Base-by-base conservation (phyloP, 2,329 filamentous ascomycete genomes). In the Aspergillus hiratsukae region DNA sequence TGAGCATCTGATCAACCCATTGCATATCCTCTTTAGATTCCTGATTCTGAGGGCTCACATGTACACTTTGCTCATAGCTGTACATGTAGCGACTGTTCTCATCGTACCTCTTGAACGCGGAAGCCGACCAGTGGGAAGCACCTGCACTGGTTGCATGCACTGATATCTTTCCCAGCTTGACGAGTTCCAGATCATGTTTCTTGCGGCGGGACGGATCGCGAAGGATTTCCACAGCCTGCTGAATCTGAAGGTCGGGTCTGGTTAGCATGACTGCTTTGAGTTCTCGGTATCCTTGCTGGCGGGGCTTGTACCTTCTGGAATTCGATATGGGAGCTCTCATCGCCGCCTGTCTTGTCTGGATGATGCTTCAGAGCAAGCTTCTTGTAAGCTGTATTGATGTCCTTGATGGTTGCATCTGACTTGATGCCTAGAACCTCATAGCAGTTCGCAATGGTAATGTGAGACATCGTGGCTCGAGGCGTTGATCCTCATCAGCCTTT, bases 361-460 rank as follows among this genome's bases (percentile, higher is more conserved):
- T 74, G 70, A 51, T 65, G 57, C 48, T 68, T 69, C 27, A 75
- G 56, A 7, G 69, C 69, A n/a, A 74, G 65, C 41, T 54, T 64
- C 40, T 69, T 72, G 60, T 72, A 75, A 3, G 70, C 66, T 28
- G 58, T 60, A 51, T 70, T 71, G 55, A 74, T 73, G 6, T 72
- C 69, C 35, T 68, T 65, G 40, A 63, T 29, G 1, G 60, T 61
- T n/a, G 70, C 65, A 43, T 68, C 25, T 8, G 37, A 54, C 3
- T 58, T 9, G n/a, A 73, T 61, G 1, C 64, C 66, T 8, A 74
- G 62, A 31, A 65, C 55, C 6, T 61, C 55, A 46, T 74, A 74
- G 54, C 62, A 64, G 50, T 72, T 54, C 8, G 58, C 49, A 4
- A 31, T 25, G 21, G 40, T 19, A 4, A 21, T n/a, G 21, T 50